Conservation (phyloP, 2,329 filamentous ascomycete genomes). For the Triangularia verruculosa region DNA sequence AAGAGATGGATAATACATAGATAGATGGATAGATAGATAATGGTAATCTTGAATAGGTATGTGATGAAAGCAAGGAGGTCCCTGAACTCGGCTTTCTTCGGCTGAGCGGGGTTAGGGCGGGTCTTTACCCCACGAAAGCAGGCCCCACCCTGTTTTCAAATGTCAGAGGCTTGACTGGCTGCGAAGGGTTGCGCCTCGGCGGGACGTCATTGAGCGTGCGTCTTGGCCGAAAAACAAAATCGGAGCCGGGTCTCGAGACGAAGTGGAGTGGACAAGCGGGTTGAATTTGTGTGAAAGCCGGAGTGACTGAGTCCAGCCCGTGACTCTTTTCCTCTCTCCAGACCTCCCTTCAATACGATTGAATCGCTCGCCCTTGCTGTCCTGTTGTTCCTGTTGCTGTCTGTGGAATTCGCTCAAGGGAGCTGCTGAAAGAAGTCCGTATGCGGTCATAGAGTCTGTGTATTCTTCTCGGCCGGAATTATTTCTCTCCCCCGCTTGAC, state of each 20-base stretch:
- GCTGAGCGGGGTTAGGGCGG: conserved; percentile 9
- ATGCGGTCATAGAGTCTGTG: background rate
- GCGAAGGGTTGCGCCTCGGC: conserved; percentile 1
- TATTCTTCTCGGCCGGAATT: background rate
- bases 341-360: background rate
- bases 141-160: conserved; percentile 22
- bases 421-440: background rate
- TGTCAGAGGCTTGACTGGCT: conserved; percentile 26
- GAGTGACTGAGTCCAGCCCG: background rate
- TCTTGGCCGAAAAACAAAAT: conserved; percentile 7
- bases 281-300: background rate
- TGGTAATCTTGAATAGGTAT: background rate
- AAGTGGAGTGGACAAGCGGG: conserved; percentile 11
- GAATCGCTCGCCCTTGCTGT: background rate
- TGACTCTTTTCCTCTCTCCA: background rate
- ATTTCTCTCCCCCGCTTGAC: background rate
- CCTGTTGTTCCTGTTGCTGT: background rate
- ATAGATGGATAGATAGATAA: background rate
- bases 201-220: conserved; percentile 26
- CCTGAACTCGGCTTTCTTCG: conserved; percentile 23
- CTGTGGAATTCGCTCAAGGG: background rate
- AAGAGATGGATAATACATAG: background rate
- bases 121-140: conserved; percentile 13
- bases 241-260: background rate
- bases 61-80: background rate